Percentiles rank a stretch among this genome's conserved stretches.
Evolutionary conservation across 2,329 filamentous ascomycete species (phyloP).

Genomic region (Colletotrichum nymphaeae): DNA sequence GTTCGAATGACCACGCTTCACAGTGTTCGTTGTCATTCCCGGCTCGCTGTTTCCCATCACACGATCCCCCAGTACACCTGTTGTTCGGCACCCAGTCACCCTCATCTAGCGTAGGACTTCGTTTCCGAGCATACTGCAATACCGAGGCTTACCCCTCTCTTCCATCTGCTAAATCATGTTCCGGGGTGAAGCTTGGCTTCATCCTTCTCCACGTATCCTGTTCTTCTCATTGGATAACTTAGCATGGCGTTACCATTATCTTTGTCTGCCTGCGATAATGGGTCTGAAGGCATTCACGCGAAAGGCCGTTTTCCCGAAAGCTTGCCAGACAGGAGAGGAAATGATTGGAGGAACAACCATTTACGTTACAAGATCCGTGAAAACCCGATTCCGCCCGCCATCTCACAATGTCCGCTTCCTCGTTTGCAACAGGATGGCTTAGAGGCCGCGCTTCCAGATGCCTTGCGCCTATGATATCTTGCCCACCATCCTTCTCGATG

Average conservation of each 20-base stretch:
- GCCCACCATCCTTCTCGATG: neutral
- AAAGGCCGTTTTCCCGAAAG: neutral
- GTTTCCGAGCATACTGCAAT: neutral
- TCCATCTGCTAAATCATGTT: neutral
- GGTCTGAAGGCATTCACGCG: neutral
- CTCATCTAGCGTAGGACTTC: neutral
- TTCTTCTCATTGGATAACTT: neutral
- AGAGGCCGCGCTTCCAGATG: neutral
- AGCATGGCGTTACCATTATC: neutral
- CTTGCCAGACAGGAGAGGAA: neutral
- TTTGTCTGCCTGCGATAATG: neutral
- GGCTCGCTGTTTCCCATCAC: neutral
- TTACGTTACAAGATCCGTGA: neutral
- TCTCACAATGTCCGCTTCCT: neutral
- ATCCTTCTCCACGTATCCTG: neutral
- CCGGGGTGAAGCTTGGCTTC: neutral
- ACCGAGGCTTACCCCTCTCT: neutral
- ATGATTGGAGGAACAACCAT: neutral
- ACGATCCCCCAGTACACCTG: neutral
- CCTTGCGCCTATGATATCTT: neutral
- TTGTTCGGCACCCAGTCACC: neutral
- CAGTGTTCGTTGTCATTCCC: neutral
- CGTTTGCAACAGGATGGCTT: neutral
- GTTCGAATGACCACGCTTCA: neutral
- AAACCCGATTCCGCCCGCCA: neutral